phyloP scores from a whole-genome alignment of 495 filamentous ascomycete species.

The Aspergillus sclerotioniger region DNA sequence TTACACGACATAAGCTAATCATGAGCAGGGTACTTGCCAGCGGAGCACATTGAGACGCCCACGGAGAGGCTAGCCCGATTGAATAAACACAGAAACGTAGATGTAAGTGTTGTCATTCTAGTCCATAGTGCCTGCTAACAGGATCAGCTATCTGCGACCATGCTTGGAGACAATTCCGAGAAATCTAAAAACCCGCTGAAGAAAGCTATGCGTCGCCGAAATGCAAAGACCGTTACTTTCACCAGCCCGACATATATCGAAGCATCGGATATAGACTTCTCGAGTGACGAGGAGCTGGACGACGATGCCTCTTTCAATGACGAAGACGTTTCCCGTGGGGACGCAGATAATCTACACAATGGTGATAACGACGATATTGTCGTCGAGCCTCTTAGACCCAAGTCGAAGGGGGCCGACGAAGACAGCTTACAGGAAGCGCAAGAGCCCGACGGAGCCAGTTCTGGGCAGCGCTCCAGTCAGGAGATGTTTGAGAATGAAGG shows the following conservation, averaged over 20 bases:
- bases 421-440: slow-evolving; percentile 28
- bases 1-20: slow-evolving; percentile 18
- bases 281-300: slow-evolving; percentile 73
- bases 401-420: slow-evolving; percentile 33
- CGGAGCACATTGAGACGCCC: slow-evolving; percentile 98
- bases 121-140: slow-evolving; percentile 16
- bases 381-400: slow-evolving; percentile 46
- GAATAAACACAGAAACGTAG: slow-evolving; percentile 98
- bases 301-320: slow-evolving; percentile 58
- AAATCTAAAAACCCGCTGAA: slow-evolving; percentile 87
- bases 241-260: slow-evolving; percentile 84
- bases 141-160: slow-evolving; percentile 79
- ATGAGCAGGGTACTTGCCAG: slow-evolving; percentile 80
- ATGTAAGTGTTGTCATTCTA: slow-evolving; percentile 57
- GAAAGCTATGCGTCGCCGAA: slow-evolving; percentile 83
- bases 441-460: slow-evolving; percentile 29
- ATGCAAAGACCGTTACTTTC: slow-evolving; percentile 87
- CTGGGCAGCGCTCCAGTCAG: slow-evolving; percentile 56
- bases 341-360: slow-evolving; percentile 39
- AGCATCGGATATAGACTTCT: slow-evolving; percentile 87
- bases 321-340: slow-evolving; percentile 45
- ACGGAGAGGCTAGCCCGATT: slow-evolving; percentile 89
- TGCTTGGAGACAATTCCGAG: slow-evolving; percentile 88
- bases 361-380: slow-evolving; percentile 41
- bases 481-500: slow-evolving; percentile 59